Evolutionary conservation across 2,329 filamentous ascomycete species (phyloP).

Genomic region (Niveomyces coronatus): DNA sequence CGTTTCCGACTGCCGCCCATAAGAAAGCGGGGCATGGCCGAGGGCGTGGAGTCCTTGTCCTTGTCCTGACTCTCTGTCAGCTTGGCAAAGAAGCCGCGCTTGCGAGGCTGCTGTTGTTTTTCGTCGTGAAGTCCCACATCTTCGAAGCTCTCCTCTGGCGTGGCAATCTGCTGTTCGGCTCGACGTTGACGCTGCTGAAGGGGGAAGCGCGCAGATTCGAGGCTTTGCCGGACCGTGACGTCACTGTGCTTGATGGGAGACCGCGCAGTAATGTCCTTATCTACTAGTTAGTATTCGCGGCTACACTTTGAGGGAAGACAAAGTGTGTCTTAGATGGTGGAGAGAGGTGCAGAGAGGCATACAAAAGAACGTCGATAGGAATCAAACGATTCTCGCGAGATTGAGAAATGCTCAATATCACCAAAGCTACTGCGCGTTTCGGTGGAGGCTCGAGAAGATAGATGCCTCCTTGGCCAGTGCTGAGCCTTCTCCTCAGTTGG

Average conservation of each 20-base stretch:
- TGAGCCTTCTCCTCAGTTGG: slow-evolving; percentile 74
- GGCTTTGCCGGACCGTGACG: slow-evolving; percentile 59
- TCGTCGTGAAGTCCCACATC: slow-evolving; percentile 81
- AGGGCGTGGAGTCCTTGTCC: slow-evolving; percentile 22
- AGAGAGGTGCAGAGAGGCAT: slow-evolving; percentile 23
- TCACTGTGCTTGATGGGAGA: slow-evolving; percentile 60
- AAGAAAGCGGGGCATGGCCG: slow-evolving; percentile 48
- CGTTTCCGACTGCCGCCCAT: slow-evolving; percentile 64
- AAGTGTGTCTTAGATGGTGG: background rate
- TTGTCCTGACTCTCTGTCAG: slow-evolving; percentile 53
- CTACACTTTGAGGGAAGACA: background rate
- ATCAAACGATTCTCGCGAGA: slow-evolving; percentile 93
- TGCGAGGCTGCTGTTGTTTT: slow-evolving; percentile 34
- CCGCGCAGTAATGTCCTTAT: slow-evolving; percentile 78
- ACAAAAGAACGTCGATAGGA: slow-evolving; percentile 95
- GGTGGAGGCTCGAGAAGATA: slow-evolving; percentile 42
- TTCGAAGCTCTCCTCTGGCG: slow-evolving; percentile 73
- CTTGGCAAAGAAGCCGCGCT: slow-evolving; percentile 65
- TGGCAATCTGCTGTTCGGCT: slow-evolving; percentile 51
- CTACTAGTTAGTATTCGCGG: slow-evolving; percentile 3
- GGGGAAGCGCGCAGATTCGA: slow-evolving; percentile 62
- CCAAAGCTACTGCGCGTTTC: slow-evolving; percentile 53
- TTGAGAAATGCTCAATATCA: slow-evolving; percentile 88
- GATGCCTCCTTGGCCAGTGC: slow-evolving; percentile 50
- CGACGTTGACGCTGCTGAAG: slow-evolving; percentile 50